Base-by-base conservation (phyloP, 2,329 filamentous ascomycete species). In the Colletotrichum coccodes region DNA sequence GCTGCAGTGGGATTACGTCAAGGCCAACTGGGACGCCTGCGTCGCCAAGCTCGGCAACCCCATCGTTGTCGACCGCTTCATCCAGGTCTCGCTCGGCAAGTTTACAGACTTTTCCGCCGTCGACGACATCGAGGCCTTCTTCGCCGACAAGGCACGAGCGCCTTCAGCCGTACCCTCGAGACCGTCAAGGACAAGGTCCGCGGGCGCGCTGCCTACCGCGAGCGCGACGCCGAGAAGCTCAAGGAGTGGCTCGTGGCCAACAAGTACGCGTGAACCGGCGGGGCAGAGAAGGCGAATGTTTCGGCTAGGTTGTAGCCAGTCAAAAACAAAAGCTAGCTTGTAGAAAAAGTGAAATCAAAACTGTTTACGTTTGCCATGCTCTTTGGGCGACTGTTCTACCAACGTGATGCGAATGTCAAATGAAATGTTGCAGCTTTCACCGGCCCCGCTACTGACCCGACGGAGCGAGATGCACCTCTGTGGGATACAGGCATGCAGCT, bases 131-230 rank as follows among this genome's bases (percentile, higher is more conserved):
- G 86, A 91, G 57, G 79, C 82, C 3, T 99, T 99, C 86, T 99
- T 98, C 85, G 86, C 88, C 74, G 87, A 88, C 75, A 97, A 95
- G 85, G 93, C 76, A 95, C 92, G 21, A 90, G 90, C 75, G 92
- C 91, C 56, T 98, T 95, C 80, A 93, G 97, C 78, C 91, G 96
- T 63, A 95, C 94, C 4, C 82, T 99, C 59, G 91, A 92, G 72
- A 94, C 97, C 72, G 91, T 95, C 71, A 91, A 91, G 78, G 96
- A 98, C 78, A 94, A 91, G 71, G 93, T 98, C 72, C 89, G 91
- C 47, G 94, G 92, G 12, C 91, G 95, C 75, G 94, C 94, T 5
- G 89, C 89, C 46, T 99, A 98, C 84, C 91, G 90, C 78, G 84
- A 90, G 79, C 88, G 96, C 64, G 96, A 98, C 79, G 86, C 89